phyloP scores from a whole-genome alignment of 768 basidiomycete genomes.

The Dacryopinax primogenitus region DNA sequence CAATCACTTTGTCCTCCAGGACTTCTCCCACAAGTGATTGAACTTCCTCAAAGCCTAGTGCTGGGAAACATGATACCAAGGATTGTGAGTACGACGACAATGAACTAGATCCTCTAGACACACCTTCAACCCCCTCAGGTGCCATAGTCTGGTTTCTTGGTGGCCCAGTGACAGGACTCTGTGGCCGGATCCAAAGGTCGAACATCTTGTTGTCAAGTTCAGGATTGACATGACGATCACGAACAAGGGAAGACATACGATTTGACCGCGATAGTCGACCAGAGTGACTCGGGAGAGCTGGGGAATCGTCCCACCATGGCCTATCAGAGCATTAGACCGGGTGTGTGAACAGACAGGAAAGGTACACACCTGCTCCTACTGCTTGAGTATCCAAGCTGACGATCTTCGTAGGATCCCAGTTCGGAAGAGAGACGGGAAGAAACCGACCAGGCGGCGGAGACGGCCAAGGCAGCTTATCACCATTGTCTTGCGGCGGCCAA shows the following conservation, averaged over 20 bases:
- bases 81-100: neutral
- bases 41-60: slow-evolving; percentile 39
- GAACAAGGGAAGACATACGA: neutral
- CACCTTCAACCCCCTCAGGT: neutral
- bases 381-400: slow-evolving; percentile 3
- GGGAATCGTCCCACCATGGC: neutral
- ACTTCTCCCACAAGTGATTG: slow-evolving; percentile 34
- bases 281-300: neutral
- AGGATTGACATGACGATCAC: neutral
- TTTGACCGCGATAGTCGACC: neutral
- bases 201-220: neutral
- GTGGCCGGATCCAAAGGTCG: neutral
- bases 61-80: slow-evolving; percentile 22
- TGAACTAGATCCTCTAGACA: neutral
- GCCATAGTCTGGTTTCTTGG: neutral
- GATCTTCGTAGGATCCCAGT: neutral
- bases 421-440: neutral
- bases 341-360: neutral
- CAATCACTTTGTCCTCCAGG: slow-evolving; percentile 37
- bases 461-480: neutral
- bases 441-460: neutral
- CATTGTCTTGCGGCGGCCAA: neutral
- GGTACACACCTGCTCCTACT: neutral
- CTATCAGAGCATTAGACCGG: neutral
- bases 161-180: neutral